These are phyloP conservation scores for Microbotryum intermedium DNA, from an alignment of 1,284 basidiomycete species.

Conservation along the genomic window DNA sequence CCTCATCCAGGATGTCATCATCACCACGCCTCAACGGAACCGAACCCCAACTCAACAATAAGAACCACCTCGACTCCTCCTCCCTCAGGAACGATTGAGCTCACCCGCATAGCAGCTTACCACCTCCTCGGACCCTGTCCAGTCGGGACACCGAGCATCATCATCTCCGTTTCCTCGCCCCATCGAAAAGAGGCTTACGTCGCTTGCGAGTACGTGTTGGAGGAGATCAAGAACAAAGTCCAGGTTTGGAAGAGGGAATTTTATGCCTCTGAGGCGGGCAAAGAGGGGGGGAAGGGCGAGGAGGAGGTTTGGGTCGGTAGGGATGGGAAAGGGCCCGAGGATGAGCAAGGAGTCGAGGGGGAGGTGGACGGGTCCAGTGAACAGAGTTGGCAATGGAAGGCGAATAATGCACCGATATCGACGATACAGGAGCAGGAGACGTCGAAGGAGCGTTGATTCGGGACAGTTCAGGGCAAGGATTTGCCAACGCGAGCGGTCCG, in stretches of 20 bases:
- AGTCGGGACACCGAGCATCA: conserved; percentile 24
- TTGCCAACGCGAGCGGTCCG: too few species aligned
- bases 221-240: conserved; percentile 68
- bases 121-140: conserved; percentile 30
- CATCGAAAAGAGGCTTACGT: conserved; percentile 73
- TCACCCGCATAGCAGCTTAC: conserved; percentile 13
- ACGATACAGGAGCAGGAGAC: too few species aligned
- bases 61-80: conserved; percentile 10
- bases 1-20: background rate
- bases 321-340: conserved; percentile 20
- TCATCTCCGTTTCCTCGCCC: conserved; percentile 51
- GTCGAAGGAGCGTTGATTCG: too few species aligned
- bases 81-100: conserved; percentile 1
- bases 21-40: conserved; percentile 24
- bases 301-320: conserved; percentile 6
- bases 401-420: background rate
- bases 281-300: background rate
- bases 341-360: background rate
- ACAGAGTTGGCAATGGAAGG: conserved; percentile 12
- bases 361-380: background rate
- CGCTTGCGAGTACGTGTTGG: conserved; percentile 70
- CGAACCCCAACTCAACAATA: conserved; percentile 24
- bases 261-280: conserved; percentile 43
- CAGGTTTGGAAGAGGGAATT: conserved; percentile 87
- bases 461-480: too few species aligned